Conservation (phyloP, 169 alveolate species). For the Plasmodium coatneyi region DNA sequence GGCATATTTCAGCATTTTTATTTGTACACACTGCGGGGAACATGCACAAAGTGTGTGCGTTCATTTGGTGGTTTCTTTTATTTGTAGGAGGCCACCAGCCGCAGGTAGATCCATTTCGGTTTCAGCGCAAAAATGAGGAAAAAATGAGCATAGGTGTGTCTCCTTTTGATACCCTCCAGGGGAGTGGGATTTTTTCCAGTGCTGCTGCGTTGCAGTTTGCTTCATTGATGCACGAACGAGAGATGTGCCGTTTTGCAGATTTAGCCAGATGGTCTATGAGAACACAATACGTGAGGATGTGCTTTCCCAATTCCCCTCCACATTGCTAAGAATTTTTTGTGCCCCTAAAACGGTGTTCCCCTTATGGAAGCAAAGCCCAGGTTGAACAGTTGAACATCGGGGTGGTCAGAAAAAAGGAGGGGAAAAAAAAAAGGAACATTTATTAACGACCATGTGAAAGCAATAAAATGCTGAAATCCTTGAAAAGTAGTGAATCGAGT, state of each 20-base stretch:
- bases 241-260: background rate
- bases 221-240: background rate
- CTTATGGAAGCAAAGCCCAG: background rate
- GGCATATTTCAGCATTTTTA: background rate
- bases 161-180: background rate
- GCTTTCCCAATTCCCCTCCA: background rate
- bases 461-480: background rate
- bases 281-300: background rate
- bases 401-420: background rate
- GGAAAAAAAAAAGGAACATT: background rate
- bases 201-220: background rate
- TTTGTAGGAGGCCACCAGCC: background rate
- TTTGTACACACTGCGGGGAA: background rate
- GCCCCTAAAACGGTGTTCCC: background rate
- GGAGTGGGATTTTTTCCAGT: background rate
- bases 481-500: background rate
- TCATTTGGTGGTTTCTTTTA: background rate
- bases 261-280: background rate
- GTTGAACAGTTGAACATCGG: background rate
- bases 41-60: background rate
- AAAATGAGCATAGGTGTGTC: background rate
- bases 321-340: background rate
- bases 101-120: background rate
- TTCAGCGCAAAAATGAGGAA: background rate
- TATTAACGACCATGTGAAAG: background rate